phyloP scores from a whole-genome alignment of 495 filamentous ascomycete genomes.

The Aspergillus biplanus region DNA sequence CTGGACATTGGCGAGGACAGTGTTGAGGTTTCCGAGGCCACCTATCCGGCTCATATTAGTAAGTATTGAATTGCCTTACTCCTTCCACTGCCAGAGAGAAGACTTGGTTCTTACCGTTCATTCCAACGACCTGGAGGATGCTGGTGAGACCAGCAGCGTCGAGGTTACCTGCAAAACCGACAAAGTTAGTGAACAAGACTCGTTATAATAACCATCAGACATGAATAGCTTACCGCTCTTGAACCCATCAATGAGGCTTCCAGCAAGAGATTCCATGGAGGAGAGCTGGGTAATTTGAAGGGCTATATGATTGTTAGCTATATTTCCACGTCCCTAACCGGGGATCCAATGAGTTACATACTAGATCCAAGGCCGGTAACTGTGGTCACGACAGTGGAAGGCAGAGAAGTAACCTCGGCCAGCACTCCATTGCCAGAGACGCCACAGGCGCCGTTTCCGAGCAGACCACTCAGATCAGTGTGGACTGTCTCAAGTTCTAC shows the following conservation, averaged over 20 bases:
- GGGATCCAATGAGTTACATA: background rate
- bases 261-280: constrained; percentile 14
- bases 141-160: constrained; percentile 21
- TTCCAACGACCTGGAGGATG: constrained; percentile 19
- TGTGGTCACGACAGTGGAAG: constrained; percentile 12
- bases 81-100: background rate
- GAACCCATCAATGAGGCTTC: constrained; percentile 15
- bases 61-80: background rate
- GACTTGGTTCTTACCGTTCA: constrained; percentile 10
- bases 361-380: constrained; percentile 16
- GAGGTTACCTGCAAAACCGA: constrained; percentile 1
- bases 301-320: constrained; percentile 15
- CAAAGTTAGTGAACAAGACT: background rate
- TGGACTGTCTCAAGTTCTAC: constrained; percentile 15
- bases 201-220: background rate
- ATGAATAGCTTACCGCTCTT: constrained; percentile 20
- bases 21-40: constrained; percentile 16
- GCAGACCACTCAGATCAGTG: constrained; percentile 3
- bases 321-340: background rate
- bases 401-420: constrained; percentile 13
- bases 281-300: constrained; percentile 12
- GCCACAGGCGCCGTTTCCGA: background rate
- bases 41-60: background rate
- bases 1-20: constrained; percentile 10
- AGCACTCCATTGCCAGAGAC: constrained; percentile 8